Evolutionary conservation across 2,329 filamentous ascomycete genomes (phyloP).

Genomic region (Epichloe elymi): DNA sequence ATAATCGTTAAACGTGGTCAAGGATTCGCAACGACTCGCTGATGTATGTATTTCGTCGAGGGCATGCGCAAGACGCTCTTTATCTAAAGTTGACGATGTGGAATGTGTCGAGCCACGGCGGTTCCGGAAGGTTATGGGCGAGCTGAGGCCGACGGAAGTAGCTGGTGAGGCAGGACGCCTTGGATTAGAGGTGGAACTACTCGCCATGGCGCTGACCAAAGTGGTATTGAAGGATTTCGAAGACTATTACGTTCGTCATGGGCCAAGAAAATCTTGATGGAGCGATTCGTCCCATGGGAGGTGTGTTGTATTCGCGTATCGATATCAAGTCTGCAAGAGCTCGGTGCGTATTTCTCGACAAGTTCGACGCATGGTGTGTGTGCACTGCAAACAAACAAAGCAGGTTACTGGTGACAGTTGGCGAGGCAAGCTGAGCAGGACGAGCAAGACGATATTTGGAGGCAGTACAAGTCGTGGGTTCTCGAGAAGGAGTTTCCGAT

Average conservation of each 20-base stretch:
- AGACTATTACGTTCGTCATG: slow-evolving; percentile 6
- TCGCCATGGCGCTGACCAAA: slow-evolving; percentile 13
- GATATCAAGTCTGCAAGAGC: slow-evolving; percentile 5
- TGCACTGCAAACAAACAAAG: not conserved
- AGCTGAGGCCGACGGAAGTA: slow-evolving; percentile 12
- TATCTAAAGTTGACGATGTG: slow-evolving; percentile 38
- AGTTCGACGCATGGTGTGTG: slow-evolving; percentile 6
- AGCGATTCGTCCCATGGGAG: slow-evolving; percentile 1
- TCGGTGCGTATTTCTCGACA: slow-evolving; percentile 1
- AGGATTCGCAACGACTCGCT: slow-evolving; percentile 68
- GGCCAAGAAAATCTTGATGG: not conserved
- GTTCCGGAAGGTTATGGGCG: slow-evolving; percentile 19
- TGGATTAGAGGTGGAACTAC: slow-evolving; percentile 18
- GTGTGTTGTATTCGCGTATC: not conserved
- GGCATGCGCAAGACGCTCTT: slow-evolving; percentile 60
- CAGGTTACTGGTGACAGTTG: not conserved
- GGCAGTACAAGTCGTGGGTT: not conserved
- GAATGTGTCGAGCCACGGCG: slow-evolving; percentile 28
- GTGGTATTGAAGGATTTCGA: not conserved
- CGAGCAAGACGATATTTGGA: not conserved
- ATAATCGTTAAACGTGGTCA: slow-evolving; percentile 93
- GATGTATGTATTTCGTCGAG: slow-evolving; percentile 81
- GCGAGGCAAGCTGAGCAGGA: not conserved
- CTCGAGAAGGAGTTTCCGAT: not conserved
- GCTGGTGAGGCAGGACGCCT: slow-evolving; percentile 16